Evolutionary conservation across 1,284 basidiomycete species (phyloP).

Genomic region (Dichomitus squalens): DNA sequence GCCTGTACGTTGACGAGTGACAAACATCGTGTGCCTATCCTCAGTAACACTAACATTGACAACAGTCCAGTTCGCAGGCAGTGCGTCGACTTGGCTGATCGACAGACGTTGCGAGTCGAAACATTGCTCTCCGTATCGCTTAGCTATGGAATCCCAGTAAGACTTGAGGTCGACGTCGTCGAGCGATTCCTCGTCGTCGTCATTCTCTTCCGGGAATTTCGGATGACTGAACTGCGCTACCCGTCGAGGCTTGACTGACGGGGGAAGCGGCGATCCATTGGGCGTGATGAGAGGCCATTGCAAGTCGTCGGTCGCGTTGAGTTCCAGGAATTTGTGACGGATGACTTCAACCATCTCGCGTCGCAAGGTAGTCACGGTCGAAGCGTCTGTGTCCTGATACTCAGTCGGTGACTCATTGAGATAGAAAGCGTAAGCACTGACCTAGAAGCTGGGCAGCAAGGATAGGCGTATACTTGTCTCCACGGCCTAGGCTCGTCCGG

Average conservation of each 20-base stretch:
- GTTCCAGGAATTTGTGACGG: slow-evolving; percentile 59
- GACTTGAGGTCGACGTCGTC: slow-evolving; percentile 40
- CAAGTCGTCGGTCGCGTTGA: slow-evolving; percentile 53
- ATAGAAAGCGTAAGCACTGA: slow-evolving; percentile 35
- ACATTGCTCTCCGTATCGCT: slow-evolving; percentile 52
- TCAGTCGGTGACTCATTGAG: background rate
- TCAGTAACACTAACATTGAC: slow-evolving; percentile 84
- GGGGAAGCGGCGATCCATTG: slow-evolving; percentile 43
- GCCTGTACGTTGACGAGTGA: slow-evolving; percentile 76
- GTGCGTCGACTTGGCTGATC: slow-evolving; percentile 40
- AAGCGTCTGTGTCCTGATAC: slow-evolving; percentile 52
- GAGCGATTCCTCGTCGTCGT: slow-evolving; percentile 35
- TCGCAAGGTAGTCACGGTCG: slow-evolving; percentile 75
- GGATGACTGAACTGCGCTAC: slow-evolving; percentile 16
- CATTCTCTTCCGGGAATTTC: slow-evolving; percentile 37
- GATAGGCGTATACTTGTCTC: slow-evolving; percentile 48
- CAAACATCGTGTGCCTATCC: slow-evolving; percentile 82
- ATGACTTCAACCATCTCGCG: slow-evolving; percentile 80
- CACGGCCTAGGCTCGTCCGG: slow-evolving; percentile 77
- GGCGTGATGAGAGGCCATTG: slow-evolving; percentile 63
- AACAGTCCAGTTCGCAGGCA: slow-evolving; percentile 86
- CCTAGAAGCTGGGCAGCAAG: slow-evolving; percentile 70
- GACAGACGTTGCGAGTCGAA: slow-evolving; percentile 44
- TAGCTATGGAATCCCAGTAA: slow-evolving; percentile 66
- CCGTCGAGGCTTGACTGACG: slow-evolving; percentile 19